These are phyloP conservation scores for Drosera spatulata DNA, from an alignment of 179 eudicot species.

Conservation along the genomic window DNA sequence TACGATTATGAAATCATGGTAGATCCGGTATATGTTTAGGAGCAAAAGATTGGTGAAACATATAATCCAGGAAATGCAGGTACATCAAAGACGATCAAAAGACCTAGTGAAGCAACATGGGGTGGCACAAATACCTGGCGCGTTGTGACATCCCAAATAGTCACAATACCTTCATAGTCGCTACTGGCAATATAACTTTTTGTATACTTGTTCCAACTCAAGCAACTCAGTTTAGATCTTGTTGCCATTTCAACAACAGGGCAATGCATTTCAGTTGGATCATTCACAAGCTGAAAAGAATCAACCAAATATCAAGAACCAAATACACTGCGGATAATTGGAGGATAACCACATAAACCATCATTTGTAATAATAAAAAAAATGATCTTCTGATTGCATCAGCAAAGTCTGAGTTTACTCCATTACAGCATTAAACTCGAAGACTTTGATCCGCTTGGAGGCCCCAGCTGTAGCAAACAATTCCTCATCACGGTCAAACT, in stretches of 20 bases:
- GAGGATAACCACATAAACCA: too few species aligned
- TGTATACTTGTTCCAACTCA: constrained; percentile 85
- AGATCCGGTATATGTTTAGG: not conserved
- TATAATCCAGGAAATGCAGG: not conserved
- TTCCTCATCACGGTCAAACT: constrained; percentile 82
- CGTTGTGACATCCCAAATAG: constrained; percentile 84
- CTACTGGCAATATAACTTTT: constrained; percentile 85
- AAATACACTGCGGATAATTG: too few species aligned
- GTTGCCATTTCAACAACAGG: constrained; percentile 90
- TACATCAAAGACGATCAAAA: not conserved
- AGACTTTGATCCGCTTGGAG: constrained; percentile 75
- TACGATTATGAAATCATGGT: not conserved
- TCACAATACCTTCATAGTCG: constrained; percentile 92
- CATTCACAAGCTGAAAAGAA: constrained; percentile 67
- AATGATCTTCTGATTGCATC: too few species aligned
- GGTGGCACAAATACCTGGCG: constrained; percentile 49
- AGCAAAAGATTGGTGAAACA: too few species aligned
- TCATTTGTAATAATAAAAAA: too few species aligned
- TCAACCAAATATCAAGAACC: not conserved
- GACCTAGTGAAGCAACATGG: not conserved
- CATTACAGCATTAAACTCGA: constrained; percentile 60
- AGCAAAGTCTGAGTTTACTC: constrained; percentile 2
- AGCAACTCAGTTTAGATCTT: constrained; percentile 78
- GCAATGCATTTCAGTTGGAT: constrained; percentile 65
- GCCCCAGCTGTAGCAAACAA: constrained; percentile 95